phyloP scores from a whole-genome alignment of 495 filamentous ascomycete species.

The Umbilicaria muhlenbergii region DNA sequence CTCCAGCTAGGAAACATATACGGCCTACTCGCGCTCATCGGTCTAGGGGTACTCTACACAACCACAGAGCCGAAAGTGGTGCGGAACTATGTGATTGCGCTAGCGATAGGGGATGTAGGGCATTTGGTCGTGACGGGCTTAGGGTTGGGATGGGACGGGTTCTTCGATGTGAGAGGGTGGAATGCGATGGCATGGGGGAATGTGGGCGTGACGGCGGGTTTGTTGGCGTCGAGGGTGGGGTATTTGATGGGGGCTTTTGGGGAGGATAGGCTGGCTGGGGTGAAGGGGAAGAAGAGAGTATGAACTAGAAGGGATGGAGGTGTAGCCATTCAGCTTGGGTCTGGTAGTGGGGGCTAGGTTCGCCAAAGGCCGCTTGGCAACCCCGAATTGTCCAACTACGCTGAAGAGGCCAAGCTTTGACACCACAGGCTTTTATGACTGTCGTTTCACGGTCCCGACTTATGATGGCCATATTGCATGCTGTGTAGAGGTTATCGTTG shows the following conservation, averaged over 20 bases:
- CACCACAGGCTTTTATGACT: no score
- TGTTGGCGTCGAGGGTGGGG: constrained; percentile 38
- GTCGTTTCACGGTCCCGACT: no score
- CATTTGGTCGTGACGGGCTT: constrained; percentile 49
- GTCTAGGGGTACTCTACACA: constrained; percentile 40
- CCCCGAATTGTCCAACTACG: no score
- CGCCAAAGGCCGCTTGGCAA: no score
- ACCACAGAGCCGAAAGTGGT: constrained; percentile 50
- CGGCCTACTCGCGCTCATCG: constrained; percentile 45
- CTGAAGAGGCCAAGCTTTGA: no score
- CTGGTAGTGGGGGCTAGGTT: no score
- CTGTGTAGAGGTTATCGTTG: no score
- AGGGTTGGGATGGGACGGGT: constrained; percentile 37
- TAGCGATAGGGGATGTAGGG: constrained; percentile 51
- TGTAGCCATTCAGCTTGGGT: no score
- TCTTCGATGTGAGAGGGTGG: constrained; percentile 42
- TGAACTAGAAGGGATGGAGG: neutral
- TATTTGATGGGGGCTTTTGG: constrained; percentile 48
- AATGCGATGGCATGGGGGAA: constrained; percentile 62
- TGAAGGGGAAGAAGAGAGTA: constrained; percentile 13
- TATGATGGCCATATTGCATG: no score
- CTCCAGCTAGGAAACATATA: constrained; percentile 57
- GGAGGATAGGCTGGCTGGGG: constrained; percentile 15
- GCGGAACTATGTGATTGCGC: constrained; percentile 47
- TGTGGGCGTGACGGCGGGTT: constrained; percentile 39